These are phyloP conservation scores for Saksenaea vasiformis DNA, from an alignment of 371 early-diverging fungal genomes.

Conservation along the genomic window DNA sequence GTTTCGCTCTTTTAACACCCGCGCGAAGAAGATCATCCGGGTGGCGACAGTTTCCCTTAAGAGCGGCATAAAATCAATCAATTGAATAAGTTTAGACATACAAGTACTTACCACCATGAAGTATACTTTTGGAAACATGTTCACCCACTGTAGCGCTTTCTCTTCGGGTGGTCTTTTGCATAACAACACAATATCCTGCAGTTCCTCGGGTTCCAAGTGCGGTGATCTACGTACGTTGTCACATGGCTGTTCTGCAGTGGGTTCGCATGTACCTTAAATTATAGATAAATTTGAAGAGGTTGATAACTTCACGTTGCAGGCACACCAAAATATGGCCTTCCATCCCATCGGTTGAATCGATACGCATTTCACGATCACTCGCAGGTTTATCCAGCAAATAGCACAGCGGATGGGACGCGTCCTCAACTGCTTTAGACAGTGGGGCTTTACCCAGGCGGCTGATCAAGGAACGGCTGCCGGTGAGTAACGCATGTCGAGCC, in stretches of 20 bases:
- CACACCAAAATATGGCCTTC: slow-evolving; percentile 47
- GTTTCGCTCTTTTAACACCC: slow-evolving; percentile 56
- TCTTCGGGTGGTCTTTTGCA: slow-evolving; percentile 40
- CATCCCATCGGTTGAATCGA: slow-evolving; percentile 37
- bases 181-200: slow-evolving; percentile 59
- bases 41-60: slow-evolving; percentile 56
- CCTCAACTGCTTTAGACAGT: slow-evolving; percentile 23
- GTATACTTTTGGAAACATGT: slow-evolving; percentile 54
- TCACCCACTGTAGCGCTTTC: slow-evolving; percentile 50
- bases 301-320: slow-evolving; percentile 44
- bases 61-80: too few species aligned
- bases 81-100: too few species aligned
- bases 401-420: slow-evolving; percentile 43
- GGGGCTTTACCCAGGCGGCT: slow-evolving; percentile 30
- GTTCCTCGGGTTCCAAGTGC: slow-evolving; percentile 33
- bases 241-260: not conserved
- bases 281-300: slow-evolving; percentile 50
- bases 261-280: slow-evolving; percentile 40
- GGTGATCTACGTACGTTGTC: slow-evolving; percentile 31
- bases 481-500: slow-evolving; percentile 28
- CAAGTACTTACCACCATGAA: slow-evolving; percentile 49
- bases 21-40: slow-evolving; percentile 62
- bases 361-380: slow-evolving; percentile 22
- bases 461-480: slow-evolving; percentile 33
- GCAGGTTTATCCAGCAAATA: slow-evolving; percentile 48